These are phyloP conservation scores for Beauveria sp. DNA, from an alignment of 2,329 filamentous ascomycete species.

Conservation along the genomic window DNA sequence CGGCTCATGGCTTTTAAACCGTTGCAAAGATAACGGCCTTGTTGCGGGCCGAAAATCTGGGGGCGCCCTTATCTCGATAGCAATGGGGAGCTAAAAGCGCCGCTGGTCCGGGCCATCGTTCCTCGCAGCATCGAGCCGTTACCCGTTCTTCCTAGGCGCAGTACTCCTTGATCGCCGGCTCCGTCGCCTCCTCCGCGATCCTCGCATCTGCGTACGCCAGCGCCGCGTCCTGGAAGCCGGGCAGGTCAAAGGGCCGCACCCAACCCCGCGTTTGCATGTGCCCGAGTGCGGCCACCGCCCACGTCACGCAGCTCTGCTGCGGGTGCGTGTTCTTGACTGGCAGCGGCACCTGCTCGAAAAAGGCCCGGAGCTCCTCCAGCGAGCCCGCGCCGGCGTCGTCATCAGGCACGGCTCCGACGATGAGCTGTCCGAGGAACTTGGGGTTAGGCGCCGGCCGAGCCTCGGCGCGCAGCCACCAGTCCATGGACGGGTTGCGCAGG, in stretches of 20 bases:
- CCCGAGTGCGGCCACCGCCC: slow-evolving; percentile 21
- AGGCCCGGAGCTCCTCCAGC: slow-evolving; percentile 13
- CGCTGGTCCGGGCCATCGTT: no score
- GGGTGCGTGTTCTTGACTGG: slow-evolving; percentile 25
- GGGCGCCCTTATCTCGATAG: background rate
- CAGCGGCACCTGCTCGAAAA: slow-evolving; percentile 20
- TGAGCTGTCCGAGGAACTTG: slow-evolving; percentile 22
- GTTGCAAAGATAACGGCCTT: background rate
- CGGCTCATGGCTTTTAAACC: background rate
- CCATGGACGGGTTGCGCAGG: slow-evolving; percentile 25
- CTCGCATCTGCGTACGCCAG: slow-evolving; percentile 23
- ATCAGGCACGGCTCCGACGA: slow-evolving; percentile 20
- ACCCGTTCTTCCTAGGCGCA: background rate
- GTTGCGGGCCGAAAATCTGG: background rate
- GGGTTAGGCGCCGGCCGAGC: slow-evolving; percentile 13
- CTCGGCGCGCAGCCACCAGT: slow-evolving; percentile 22
- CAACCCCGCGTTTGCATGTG: slow-evolving; percentile 20
- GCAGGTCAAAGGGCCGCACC: slow-evolving; percentile 18
- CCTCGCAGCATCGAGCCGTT: no score
- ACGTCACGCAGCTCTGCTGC: slow-evolving; percentile 28
- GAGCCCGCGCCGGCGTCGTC: slow-evolving; percentile 7
- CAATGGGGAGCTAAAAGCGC: no score
- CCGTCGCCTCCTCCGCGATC: slow-evolving; percentile 14
- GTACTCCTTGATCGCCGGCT: background rate
- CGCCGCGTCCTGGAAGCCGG: slow-evolving; percentile 20